A percentile compares a stretch with the other conserved stretches of the same genome.
Evolutionary conservation across 164 flowering plant species (phyloP).

Genomic region (Stephania japonica): DNA sequence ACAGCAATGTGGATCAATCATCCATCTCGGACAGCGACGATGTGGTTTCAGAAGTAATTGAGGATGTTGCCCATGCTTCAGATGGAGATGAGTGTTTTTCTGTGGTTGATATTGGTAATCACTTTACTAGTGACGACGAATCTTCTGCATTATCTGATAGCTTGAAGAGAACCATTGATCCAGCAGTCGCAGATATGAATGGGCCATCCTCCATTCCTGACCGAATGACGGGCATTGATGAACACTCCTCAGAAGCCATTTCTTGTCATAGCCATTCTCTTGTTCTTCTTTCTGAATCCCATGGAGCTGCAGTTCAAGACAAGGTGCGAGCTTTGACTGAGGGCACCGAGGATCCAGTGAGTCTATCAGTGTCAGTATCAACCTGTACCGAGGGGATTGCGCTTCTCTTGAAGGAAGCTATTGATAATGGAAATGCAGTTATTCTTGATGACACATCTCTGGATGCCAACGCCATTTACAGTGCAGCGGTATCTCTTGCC

Average conservation of each 20-base stretch:
- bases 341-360: slow-evolving; percentile 2
- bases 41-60: slow-evolving; percentile 7
- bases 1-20: slow-evolving; percentile 3
- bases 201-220: slow-evolving; percentile 9
- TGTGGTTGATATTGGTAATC: slow-evolving; percentile 6
- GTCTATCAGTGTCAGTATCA: slow-evolving; percentile 10
- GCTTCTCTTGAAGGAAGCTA: slow-evolving; percentile 51
- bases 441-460: slow-evolving; percentile 40
- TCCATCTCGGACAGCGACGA: slow-evolving; percentile 14
- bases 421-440: slow-evolving; percentile 65
- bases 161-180: slow-evolving; percentile 1
- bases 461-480: slow-evolving; percentile 62
- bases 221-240: slow-evolving; percentile 6
- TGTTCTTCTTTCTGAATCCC: slow-evolving; percentile 5
- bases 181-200: neutral
- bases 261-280: neutral
- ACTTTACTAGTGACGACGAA: neutral
- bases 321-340: slow-evolving; percentile 15
- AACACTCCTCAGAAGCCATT: slow-evolving; percentile 6
- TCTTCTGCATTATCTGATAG: slow-evolving; percentile 5
- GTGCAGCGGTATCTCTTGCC: slow-evolving; percentile 53
- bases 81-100: slow-evolving; percentile 13
- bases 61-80: slow-evolving; percentile 8
- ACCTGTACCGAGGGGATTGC: slow-evolving; percentile 38
- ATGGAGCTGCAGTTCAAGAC: slow-evolving; percentile 8